Conservation (phyloP, 73 alveolate species). For the Uronychia setigera region DNA sequence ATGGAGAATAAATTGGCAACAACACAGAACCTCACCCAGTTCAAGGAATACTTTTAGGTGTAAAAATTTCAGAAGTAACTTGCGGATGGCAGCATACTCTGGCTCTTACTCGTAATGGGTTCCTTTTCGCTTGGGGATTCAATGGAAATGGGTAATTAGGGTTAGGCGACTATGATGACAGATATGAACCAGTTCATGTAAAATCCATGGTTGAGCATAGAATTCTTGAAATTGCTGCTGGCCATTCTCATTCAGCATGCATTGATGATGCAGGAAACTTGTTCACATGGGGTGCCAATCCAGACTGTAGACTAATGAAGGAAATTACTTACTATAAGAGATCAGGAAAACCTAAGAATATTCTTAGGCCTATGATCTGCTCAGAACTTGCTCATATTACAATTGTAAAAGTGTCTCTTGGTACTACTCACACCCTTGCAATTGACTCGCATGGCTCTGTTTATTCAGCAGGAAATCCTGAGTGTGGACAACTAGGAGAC, state of each 20-base stretch:
- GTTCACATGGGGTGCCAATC: constrained; percentile 83
- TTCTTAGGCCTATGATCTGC: constrained; percentile 38
- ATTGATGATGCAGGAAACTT: constrained; percentile 53
- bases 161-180: constrained; percentile 83
- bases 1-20: constrained; percentile 19
- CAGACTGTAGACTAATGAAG: constrained; percentile 70
- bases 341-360: constrained; percentile 64
- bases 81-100: constrained; percentile 95
- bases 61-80: constrained; percentile 67
- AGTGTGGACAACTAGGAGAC: constrained; percentile 55
- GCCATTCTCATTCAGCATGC: constrained; percentile 78
- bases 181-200: constrained; percentile 69
- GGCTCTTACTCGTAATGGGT: constrained; percentile 87
- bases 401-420: constrained; percentile 43
- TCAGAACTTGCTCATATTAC: constrained; percentile 15
- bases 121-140: constrained; percentile 93
- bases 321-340: constrained; percentile 53
- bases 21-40: constrained; percentile 56
- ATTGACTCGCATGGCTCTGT: constrained; percentile 45
- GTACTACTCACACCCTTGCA: constrained; percentile 53
- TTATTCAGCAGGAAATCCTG: constrained; percentile 57
- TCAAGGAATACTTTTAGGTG: constrained; percentile 70
- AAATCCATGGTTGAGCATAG: constrained; percentile 38
- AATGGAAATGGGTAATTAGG: constrained; percentile 96
- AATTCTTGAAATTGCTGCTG: constrained; percentile 56